These are phyloP conservation scores for Nidularia pulvinata DNA, from an alignment of 768 basidiomycete species.

Conservation along the genomic window DNA sequence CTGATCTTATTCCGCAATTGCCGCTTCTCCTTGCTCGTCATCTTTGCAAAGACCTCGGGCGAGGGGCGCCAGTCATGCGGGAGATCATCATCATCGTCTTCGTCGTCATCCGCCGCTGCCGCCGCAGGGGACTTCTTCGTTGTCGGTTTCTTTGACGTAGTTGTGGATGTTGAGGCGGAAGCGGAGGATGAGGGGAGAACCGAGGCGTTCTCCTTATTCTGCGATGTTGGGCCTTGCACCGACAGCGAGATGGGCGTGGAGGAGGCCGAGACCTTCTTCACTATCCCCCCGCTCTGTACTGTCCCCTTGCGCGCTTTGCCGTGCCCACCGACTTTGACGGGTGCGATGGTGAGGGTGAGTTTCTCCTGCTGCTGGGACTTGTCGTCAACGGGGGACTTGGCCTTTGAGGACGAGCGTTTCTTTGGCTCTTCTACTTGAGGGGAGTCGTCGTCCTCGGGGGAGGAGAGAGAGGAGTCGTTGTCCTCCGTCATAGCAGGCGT, in stretches of 20 bases:
- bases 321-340: conserved; percentile 59
- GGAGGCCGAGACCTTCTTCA: conserved; percentile 44
- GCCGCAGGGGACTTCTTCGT: conserved; percentile 2
- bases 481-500: conserved; percentile 40
- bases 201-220: background rate
- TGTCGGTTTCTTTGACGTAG: conserved; percentile 5
- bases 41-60: conserved; percentile 94
- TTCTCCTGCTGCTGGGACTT: conserved; percentile 20
- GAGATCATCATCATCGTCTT: conserved; percentile 51
- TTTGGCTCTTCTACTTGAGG: conserved; percentile 7
- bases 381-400: too few relatives aligned
- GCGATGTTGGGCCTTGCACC: conserved; percentile 3
- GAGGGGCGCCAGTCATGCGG: conserved; percentile 84
- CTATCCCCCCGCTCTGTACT: conserved; percentile 72
- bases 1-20: conserved; percentile 97
- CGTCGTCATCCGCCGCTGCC: conserved; percentile 21
- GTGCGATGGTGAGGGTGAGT: conserved; percentile 46
- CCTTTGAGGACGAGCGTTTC: background rate
- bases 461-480: conserved; percentile 19
- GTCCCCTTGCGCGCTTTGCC: conserved; percentile 65
- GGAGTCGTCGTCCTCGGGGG: conserved; percentile 21
- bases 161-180: conserved; percentile 1
- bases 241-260: conserved; percentile 11
- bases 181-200: background rate
- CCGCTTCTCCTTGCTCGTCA: conserved; percentile 94